phyloP scores from a whole-genome alignment of 176 grass and related monocot species.

The Cenchrus purpureus region DNA sequence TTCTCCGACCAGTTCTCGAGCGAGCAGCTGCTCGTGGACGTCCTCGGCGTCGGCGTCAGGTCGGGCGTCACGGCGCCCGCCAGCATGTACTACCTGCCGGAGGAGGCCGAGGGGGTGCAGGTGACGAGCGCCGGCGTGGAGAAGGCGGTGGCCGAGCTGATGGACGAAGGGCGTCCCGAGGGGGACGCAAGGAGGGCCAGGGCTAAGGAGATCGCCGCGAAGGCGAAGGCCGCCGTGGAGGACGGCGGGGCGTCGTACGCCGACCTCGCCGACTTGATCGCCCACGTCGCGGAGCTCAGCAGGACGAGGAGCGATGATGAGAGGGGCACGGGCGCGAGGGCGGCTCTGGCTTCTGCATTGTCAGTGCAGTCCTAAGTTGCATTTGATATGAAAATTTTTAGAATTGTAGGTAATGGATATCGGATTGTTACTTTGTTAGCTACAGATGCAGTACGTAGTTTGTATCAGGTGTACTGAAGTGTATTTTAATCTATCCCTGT shows the following conservation, averaged over 20 bases:
- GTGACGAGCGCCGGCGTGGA: slow-evolving; percentile 37
- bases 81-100: background rate
- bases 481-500: background rate
- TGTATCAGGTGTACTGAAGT: background rate
- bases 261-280: slow-evolving; percentile 49
- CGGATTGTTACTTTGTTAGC: background rate
- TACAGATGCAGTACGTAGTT: background rate
- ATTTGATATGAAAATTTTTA: too few species aligned
- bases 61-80: slow-evolving; percentile 45
- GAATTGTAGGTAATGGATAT: background rate
- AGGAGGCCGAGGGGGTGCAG: slow-evolving; percentile 29
- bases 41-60: slow-evolving; percentile 55
- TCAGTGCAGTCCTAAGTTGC: slow-evolving; percentile 5
- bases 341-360: slow-evolving; percentile 10
- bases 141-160: slow-evolving; percentile 40
- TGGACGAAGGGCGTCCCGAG: slow-evolving; percentile 37
- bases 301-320: slow-evolving; percentile 4
- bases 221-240: slow-evolving; percentile 51
- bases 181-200: slow-evolving; percentile 34
- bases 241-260: slow-evolving; percentile 58
- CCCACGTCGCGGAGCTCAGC: slow-evolving; percentile 39
- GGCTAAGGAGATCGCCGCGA: slow-evolving; percentile 30
- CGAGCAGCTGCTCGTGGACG: slow-evolving; percentile 64
- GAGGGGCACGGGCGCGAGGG: background rate
- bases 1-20: slow-evolving; percentile 60